phyloP scores from a whole-genome alignment of 176 grass and related monocot genomes.

The Musa acuminata region DNA sequence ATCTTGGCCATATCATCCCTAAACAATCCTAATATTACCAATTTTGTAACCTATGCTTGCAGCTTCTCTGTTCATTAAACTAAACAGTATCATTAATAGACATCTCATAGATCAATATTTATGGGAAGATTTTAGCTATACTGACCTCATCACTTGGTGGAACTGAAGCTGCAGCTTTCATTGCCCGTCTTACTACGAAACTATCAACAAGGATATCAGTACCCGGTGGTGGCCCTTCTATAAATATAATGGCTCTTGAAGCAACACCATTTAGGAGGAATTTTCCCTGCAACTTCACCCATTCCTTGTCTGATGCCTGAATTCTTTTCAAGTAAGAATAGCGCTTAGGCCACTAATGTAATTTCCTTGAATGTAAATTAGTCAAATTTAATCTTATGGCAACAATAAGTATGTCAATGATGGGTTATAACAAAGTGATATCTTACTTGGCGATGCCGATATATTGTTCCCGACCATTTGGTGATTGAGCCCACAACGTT shows the following conservation, averaged over 20 bases:
- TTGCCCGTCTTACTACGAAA: slow-evolving; percentile 51
- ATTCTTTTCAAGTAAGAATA: slow-evolving; percentile 31
- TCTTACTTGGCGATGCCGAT: slow-evolving; percentile 82
- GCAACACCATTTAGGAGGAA: slow-evolving; percentile 68
- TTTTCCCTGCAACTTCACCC: slow-evolving; percentile 78
- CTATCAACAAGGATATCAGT: slow-evolving; percentile 82
- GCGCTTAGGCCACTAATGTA: neutral
- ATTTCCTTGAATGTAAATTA: slow-evolving; percentile 6
- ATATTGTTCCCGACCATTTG: slow-evolving; percentile 72
- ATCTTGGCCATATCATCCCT: too few relatives aligned
- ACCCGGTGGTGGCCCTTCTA: slow-evolving; percentile 88
- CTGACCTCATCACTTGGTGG: slow-evolving; percentile 52
- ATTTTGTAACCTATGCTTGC: neutral
- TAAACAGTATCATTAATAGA: neutral
- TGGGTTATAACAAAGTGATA: slow-evolving; percentile 3
- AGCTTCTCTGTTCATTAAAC: neutral
- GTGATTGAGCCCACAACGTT: slow-evolving; percentile 82
- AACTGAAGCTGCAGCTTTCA: slow-evolving; percentile 41
- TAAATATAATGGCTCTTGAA: slow-evolving; percentile 62
- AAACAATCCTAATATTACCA: neutral
- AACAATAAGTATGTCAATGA: neutral
- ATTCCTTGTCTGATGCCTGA: slow-evolving; percentile 72
- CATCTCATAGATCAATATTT: neutral
- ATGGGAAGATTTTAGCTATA: slow-evolving; percentile 16
- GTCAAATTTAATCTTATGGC: slow-evolving; percentile 3